phyloP scores from a whole-genome alignment of 163 green algal species.

The Chlorella variabilis region DNA sequence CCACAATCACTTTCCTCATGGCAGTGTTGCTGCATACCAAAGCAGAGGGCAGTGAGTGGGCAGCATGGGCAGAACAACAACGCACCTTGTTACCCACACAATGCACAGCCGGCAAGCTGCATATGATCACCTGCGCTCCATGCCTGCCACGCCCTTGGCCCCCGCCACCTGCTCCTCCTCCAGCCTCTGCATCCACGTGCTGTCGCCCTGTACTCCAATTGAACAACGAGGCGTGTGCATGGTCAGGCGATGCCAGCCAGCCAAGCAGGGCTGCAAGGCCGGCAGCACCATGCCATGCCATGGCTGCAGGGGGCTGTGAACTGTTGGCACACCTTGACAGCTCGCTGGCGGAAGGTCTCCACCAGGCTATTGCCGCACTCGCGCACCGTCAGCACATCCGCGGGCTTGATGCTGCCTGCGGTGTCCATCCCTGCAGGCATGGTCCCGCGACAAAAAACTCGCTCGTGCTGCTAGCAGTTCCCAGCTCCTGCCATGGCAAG shows the following conservation, averaged over 20 bases:
- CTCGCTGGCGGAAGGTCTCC: slow-evolving; percentile 48
- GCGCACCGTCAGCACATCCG: slow-evolving; percentile 48
- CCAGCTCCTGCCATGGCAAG: no score
- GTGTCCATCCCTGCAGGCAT: slow-evolving; percentile 18
- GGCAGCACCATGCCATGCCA: not conserved
- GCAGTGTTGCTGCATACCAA: slow-evolving; percentile 37
- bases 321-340: slow-evolving; percentile 30
- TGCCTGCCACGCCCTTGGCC: slow-evolving; percentile 48
- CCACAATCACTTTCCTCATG: slow-evolving; percentile 54
- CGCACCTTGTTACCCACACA: no score
- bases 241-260: not conserved
- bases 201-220: slow-evolving; percentile 32
- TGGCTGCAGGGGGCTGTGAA: not conserved
- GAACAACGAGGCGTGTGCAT: not conserved
- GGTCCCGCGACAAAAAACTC: no score
- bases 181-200: slow-evolving; percentile 51
- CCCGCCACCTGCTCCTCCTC: slow-evolving; percentile 49
- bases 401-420: slow-evolving; percentile 14
- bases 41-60: not conserved
- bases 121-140: slow-evolving; percentile 41
- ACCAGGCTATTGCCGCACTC: slow-evolving; percentile 50
- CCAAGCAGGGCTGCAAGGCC: not conserved
- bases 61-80: not conserved
- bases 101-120: no score
- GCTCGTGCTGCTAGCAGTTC: no score